Base-by-base conservation (phyloP, 805 yeast genomes). In the Kodamaea leandrae region DNA sequence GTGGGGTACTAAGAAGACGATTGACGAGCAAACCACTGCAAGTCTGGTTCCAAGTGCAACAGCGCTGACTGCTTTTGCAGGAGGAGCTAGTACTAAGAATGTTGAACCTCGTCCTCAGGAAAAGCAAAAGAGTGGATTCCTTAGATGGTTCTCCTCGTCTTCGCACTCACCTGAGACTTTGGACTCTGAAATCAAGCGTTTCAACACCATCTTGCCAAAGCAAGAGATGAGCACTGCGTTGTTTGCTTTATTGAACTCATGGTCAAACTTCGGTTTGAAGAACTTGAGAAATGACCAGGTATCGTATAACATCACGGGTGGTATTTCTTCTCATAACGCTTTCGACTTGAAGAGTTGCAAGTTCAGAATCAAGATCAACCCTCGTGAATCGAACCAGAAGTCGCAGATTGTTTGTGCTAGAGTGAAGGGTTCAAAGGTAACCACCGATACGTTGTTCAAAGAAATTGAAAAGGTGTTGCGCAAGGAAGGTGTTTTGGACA, bases 241-340 rank as follows among this genome's bases (percentile, higher is more conserved):
- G 50, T 73, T 67, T 55, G 77, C 84, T 32, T 70, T 84, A 41
- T 64, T 84, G 48, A 67, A 61, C 33, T 78, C 83, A 13, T 84
- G 93, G 93, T 73, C 78, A 10, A 78, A 75, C 45, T 83, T 83
- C 52, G 91, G 93, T 6, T 61, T 84, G 51, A 77, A 74, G 49
- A 72, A 78, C 45, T 68, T 84, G 44, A 64, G 61, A 27, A 61
- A 75, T 34, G 73, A 73, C 49, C 64, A 68, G 15, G 59, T 64
- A 3, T 58, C 64, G 5, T 58, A 65, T 51, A 68, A 66, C 23
- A 68, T 84, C 21, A 74, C 73, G n/a, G 90, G 88, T 39, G 70
- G 77, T 14, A 74, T 84, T 24, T 68, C 86, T 1, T 78, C 76
- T 49, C 68, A 72, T 43, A 83, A 84, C 58, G 68, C 82, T 2